Conservation (phyloP, 202 grass and related monocot genomes). For the Bolboschoenoplectus hybrid region DNA sequence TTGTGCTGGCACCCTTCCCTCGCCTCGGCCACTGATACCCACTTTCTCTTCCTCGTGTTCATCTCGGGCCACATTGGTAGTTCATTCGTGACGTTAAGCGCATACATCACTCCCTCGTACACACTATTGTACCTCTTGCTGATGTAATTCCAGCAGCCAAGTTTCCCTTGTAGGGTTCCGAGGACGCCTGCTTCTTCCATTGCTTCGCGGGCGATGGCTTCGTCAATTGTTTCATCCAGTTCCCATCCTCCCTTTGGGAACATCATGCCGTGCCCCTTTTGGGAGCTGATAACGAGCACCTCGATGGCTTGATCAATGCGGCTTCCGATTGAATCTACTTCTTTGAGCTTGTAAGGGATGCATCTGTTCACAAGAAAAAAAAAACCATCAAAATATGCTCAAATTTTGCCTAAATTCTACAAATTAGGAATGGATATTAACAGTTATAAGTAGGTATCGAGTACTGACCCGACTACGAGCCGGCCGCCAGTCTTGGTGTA, state of each 20-base stretch:
- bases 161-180: slow-evolving; percentile 49
- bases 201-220: slow-evolving; percentile 77
- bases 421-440: slow-evolving; percentile 16
- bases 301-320: slow-evolving; percentile 50
- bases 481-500: slow-evolving; percentile 63
- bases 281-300: slow-evolving; percentile 88
- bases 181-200: slow-evolving; percentile 86
- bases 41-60: slow-evolving; percentile 61
- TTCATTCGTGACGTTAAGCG: slow-evolving; percentile 68
- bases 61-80: slow-evolving; percentile 87
- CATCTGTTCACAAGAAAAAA: slow-evolving; percentile 44
- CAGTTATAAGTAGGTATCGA: neutral
- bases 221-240: slow-evolving; percentile 67
- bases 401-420: slow-evolving; percentile 20
- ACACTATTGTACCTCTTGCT: slow-evolving; percentile 68
- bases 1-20: slow-evolving; percentile 71
- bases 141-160: slow-evolving; percentile 76
- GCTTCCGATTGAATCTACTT: neutral
- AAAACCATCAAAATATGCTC: slow-evolving; percentile 11
- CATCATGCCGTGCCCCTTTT: slow-evolving; percentile 98
- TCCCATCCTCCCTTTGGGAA: slow-evolving; percentile 99
- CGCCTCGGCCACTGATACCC: slow-evolving; percentile 65
- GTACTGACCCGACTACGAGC: slow-evolving; percentile 68
- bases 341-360: slow-evolving; percentile 71
- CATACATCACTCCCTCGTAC: slow-evolving; percentile 85